These are phyloP conservation scores for Zangia roseola DNA, from an alignment of 768 basidiomycete species.

Conservation along the genomic window DNA sequence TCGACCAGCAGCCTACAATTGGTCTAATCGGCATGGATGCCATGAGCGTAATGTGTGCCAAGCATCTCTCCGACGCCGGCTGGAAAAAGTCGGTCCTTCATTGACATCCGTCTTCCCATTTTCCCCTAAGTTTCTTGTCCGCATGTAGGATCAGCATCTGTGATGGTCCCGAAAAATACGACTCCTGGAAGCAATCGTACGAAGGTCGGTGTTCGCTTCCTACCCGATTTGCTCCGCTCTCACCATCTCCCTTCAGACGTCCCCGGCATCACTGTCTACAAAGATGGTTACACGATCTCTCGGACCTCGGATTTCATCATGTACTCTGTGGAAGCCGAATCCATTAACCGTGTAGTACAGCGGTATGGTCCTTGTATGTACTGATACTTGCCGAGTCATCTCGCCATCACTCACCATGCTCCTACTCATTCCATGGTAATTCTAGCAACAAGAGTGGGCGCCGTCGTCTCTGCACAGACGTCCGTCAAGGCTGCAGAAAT, in stretches of 20 bases:
- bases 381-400: no score
- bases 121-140: no score
- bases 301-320: conserved; percentile 90
- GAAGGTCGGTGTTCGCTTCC: conserved; percentile 44
- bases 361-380: conserved; percentile 85
- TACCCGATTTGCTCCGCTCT: conserved; percentile 5
- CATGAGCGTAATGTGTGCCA: conserved; percentile 96
- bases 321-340: conserved; percentile 93
- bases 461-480: conserved; percentile 94
- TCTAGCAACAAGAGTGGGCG: conserved; percentile 85
- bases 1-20: conserved; percentile 66
- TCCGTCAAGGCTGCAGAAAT: conserved; percentile 96
- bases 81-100: conserved; percentile 65
- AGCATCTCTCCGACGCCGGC: conserved; percentile 70
- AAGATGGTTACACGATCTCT: conserved; percentile 86
- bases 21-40: conserved; percentile 97
- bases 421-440: no score
- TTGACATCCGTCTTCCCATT: not conserved
- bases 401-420: not conserved
- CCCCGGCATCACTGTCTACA: conserved; percentile 63
- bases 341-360: conserved; percentile 74
- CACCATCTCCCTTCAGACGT: conserved; percentile 37
- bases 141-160: conserved; percentile 93
- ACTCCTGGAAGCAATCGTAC: conserved; percentile 57
- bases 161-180: conserved; percentile 75